Conservation (phyloP, 805 yeast species). For the Priceomyces medius region DNA sequence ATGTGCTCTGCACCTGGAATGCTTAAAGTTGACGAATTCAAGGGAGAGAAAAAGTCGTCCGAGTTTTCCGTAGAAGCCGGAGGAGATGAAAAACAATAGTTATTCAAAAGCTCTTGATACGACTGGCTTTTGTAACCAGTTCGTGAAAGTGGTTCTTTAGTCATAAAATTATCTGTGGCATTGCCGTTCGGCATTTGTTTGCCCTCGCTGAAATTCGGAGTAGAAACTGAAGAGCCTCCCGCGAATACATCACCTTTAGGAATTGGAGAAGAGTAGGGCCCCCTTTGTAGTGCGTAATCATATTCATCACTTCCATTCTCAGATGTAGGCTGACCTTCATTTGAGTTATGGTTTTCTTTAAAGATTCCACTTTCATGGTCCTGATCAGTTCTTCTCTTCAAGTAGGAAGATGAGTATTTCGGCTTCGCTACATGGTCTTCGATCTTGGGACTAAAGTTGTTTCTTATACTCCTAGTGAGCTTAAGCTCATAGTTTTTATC, state of each 20-base stretch:
- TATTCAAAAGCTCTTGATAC: slow-evolving; percentile 56
- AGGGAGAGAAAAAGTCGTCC: neutral
- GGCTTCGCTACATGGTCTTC: slow-evolving; percentile 27
- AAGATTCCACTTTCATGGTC: neutral
- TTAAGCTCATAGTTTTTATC: slow-evolving; percentile 56
- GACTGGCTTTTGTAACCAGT: slow-evolving; percentile 41
- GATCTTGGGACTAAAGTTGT: slow-evolving; percentile 10
- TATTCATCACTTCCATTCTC: neutral
- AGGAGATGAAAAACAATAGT: slow-evolving; percentile 55
- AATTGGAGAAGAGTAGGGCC: neutral
- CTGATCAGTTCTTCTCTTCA: slow-evolving; percentile 24
- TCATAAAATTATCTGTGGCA: neutral
- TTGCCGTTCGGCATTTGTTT: neutral
- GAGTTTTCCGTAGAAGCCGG: slow-evolving; percentile 7
- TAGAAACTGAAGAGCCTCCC: neutral
- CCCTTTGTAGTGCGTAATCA: neutral
- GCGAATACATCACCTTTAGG: neutral
- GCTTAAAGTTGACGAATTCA: neutral
- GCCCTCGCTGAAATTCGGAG: neutral
- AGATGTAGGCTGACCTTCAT: neutral
- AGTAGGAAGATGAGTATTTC: slow-evolving; percentile 38
- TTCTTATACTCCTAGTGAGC: slow-evolving; percentile 29
- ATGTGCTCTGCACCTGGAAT: neutral
- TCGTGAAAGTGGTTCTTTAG: neutral
- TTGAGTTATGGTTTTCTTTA: neutral